Percentiles rank a stretch among this genome's conserved stretches.
Evolutionary conservation across 371 early-diverging fungal species (phyloP).

Genomic region (Rhizopus arrhizus): DNA sequence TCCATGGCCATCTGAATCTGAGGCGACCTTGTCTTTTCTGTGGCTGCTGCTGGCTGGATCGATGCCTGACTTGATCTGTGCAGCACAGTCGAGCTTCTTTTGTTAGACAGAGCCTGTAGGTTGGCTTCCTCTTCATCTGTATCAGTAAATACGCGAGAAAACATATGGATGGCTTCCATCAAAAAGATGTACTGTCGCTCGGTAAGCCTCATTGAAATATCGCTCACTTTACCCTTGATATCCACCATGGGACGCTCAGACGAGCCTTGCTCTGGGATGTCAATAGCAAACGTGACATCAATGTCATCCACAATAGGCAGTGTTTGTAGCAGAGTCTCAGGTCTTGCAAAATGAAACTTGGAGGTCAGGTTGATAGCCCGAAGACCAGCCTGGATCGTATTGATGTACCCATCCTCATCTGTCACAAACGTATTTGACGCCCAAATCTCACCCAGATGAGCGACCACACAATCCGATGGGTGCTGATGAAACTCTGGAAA

Average conservation of each 20-base stretch:
- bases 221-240: conserved; percentile 66
- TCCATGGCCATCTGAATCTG: conserved; percentile 24
- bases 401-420: conserved; percentile 50
- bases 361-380: conserved; percentile 72
- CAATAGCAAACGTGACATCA: conserved; percentile 71
- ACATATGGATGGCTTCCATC: conserved; percentile 66
- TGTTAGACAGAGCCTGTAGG: background rate
- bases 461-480: conserved; percentile 62
- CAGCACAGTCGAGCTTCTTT: background rate
- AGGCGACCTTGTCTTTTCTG: background rate
- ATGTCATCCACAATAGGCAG: conserved; percentile 86
- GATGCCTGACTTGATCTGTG: background rate
- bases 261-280: conserved; percentile 29
- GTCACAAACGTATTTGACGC: conserved; percentile 74
- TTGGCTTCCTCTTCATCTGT: conserved; percentile 2
- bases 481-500: conserved; percentile 70
- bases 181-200: conserved; percentile 83
- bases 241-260: conserved; percentile 44
- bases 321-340: conserved; percentile 53
- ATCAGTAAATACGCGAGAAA: conserved; percentile 38
- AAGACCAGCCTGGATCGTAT: conserved; percentile 68
- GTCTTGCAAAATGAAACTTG: conserved; percentile 36
- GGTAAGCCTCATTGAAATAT: conserved; percentile 79
- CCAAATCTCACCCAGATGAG: conserved; percentile 88
- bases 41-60: background rate